phyloP scores from a whole-genome alignment of 306 rosid species.

The Ochetophila trinervis region DNA sequence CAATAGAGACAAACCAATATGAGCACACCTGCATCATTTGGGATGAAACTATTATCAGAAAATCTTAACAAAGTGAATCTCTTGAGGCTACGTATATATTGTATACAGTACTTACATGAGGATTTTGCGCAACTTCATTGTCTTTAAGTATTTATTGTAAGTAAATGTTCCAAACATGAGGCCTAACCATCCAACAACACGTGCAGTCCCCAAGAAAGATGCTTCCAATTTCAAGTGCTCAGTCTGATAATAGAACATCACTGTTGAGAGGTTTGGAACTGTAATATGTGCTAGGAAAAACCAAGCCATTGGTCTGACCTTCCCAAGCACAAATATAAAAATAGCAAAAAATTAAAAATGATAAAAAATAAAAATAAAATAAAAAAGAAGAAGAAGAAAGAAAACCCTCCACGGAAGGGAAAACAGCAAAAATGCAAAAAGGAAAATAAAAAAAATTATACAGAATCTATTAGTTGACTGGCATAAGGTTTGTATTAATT shows the following conservation, averaged over 20 bases:
- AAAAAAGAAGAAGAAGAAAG: too few relatives aligned
- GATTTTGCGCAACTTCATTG: conserved; percentile 64
- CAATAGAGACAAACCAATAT: conserved; percentile 56
- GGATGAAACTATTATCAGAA: conserved; percentile 23
- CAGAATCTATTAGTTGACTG: background rate
- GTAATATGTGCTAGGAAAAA: conserved; percentile 72
- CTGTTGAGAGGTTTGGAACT: conserved; percentile 67
- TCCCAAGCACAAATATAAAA: conserved; percentile 31
- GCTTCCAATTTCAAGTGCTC: conserved; percentile 73
- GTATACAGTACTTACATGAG: conserved; percentile 53
- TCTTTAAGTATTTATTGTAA: conserved; percentile 59
- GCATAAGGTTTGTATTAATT: conserved; percentile 13
- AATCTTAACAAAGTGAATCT: background rate
- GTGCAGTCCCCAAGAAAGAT: conserved; percentile 70
- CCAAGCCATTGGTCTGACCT: conserved; percentile 81
- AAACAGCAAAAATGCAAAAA: conserved; percentile 2
- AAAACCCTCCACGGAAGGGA: background rate
- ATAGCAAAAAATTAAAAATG: conserved; percentile 15
- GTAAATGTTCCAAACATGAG: conserved; percentile 75
- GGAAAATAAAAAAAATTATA: background rate
- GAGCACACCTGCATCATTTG: conserved; percentile 56
- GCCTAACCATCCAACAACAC: conserved; percentile 78
- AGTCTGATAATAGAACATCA: conserved; percentile 72
- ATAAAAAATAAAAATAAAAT: background rate
- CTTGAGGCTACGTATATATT: conserved; percentile 5